A percentile compares a stretch with the other conserved stretches of the same genome.
Conservation (phyloP, 257 asterid genomes). For the Przewalskia tangutica region DNA sequence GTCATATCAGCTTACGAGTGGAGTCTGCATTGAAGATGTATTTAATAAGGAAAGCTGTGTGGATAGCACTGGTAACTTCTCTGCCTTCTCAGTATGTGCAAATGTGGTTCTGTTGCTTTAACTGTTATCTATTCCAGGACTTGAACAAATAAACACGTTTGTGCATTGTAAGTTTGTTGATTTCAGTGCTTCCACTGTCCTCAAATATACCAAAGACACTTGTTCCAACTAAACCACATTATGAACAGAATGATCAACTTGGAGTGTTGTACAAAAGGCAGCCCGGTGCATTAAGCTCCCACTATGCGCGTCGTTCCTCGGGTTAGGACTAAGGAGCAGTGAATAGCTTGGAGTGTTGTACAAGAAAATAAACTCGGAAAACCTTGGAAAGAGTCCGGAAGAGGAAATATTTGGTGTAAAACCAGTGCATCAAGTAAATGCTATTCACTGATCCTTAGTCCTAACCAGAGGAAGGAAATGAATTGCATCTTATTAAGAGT, state of each 20-base stretch:
- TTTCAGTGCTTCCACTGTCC: not conserved
- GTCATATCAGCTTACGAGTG: not conserved
- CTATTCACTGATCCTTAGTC: not conserved
- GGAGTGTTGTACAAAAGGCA: not conserved
- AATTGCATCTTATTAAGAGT: not conserved
- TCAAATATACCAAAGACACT: not conserved
- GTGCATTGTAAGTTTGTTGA: not conserved
- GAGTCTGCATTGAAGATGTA: not conserved
- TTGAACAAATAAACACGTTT: not conserved
- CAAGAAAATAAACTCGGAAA: not conserved
- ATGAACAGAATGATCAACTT: not conserved
- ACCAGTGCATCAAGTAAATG: not conserved
- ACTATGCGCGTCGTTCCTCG: too few relatives aligned
- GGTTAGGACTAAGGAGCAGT: too few relatives aligned
- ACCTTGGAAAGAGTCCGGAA: not conserved
- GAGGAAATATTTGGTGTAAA: not conserved
- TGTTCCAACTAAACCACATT: not conserved
- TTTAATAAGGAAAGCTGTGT: not conserved
- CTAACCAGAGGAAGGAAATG: not conserved
- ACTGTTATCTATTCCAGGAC: not conserved
- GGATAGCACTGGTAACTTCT: not conserved
- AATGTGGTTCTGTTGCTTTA: not conserved
- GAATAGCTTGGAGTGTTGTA: not conserved
- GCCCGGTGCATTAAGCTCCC: too few relatives aligned
- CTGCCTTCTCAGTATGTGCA: not conserved